phyloP scores from a whole-genome alignment of 1,284 basidiomycete species.

The Sphaerobolus stellatus region DNA sequence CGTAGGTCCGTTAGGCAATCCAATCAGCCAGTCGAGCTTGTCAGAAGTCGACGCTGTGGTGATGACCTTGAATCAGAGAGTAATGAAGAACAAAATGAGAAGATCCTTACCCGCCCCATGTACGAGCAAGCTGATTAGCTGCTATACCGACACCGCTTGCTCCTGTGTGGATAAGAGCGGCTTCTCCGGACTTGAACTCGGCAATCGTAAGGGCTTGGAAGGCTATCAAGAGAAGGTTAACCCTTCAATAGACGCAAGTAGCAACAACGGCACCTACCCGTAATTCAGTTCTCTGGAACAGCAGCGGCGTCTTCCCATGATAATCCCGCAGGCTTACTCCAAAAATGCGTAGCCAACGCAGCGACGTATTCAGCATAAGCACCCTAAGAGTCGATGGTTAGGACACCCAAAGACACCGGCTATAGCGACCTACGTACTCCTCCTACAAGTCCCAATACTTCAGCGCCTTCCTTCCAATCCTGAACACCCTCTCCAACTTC shows the following conservation, averaged over 20 bases:
- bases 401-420: too few species aligned
- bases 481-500: constrained; percentile 55
- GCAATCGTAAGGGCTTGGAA: constrained; percentile 80
- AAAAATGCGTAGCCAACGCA: constrained; percentile 64
- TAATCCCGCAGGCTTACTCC: constrained; percentile 74
- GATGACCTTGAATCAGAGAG: constrained; percentile 47
- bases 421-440: constrained; percentile 55
- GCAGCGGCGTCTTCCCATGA: constrained; percentile 84
- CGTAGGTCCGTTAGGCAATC: constrained; percentile 64
- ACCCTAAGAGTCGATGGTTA: too few species aligned
- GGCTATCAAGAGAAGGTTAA: constrained; percentile 43
- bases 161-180: constrained; percentile 86
- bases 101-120: constrained; percentile 65
- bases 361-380: constrained; percentile 90
- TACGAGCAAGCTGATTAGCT: constrained; percentile 84
- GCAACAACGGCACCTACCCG: constrained; percentile 48
- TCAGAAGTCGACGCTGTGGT: constrained; percentile 84
- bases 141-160: constrained; percentile 90
- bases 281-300: constrained; percentile 85
- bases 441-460: constrained; percentile 80
- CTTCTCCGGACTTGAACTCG: constrained; percentile 66
- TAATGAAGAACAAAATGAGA: constrained; percentile 8
- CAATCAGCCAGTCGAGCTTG: constrained; percentile 79
- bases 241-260: background rate
- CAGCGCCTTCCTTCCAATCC: constrained; percentile 74